Evolutionary conservation across 345 rosid species (phyloP).

Genomic region (Salix exigua): DNA sequence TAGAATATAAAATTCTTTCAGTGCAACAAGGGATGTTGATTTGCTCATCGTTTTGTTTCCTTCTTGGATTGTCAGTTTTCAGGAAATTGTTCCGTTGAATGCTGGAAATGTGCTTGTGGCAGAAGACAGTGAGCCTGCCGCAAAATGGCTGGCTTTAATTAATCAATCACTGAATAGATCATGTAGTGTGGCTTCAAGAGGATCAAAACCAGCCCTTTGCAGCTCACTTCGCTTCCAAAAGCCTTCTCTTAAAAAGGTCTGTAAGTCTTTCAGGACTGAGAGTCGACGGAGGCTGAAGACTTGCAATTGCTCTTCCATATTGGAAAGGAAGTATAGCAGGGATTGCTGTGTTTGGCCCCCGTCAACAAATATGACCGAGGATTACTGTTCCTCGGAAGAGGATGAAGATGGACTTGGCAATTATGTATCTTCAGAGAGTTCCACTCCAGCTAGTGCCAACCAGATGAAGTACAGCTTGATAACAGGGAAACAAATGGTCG

Average conservation of each 20-base stretch:
- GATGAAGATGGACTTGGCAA: constrained; percentile 52
- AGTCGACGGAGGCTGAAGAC: constrained; percentile 65
- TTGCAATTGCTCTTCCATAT: constrained; percentile 60
- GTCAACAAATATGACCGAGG: constrained; percentile 43
- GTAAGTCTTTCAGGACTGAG: constrained; percentile 77
- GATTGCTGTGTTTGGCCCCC: constrained; percentile 75
- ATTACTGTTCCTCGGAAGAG: constrained; percentile 58
- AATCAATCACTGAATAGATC: constrained; percentile 73
- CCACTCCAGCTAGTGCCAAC: constrained; percentile 19
- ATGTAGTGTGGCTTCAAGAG: constrained; percentile 20
- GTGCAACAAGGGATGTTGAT: background rate
- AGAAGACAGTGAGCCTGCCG: constrained; percentile 94
- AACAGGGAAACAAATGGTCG: constrained; percentile 94
- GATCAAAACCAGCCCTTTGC: constrained; percentile 33
- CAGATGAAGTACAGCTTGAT: constrained; percentile 68
- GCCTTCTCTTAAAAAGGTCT: constrained; percentile 71
- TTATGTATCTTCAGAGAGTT: constrained; percentile 29
- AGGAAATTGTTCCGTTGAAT: constrained; percentile 95
- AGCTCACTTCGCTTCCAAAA: constrained; percentile 72
- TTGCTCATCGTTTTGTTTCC: background rate
- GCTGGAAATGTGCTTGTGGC: constrained; percentile 93
- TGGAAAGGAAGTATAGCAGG: constrained; percentile 55
- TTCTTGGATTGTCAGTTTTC: constrained; percentile 51
- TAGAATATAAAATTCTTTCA: background rate
- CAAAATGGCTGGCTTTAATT: constrained; percentile 74